Conservation (phyloP, 2,329 filamentous ascomycete species). For the Ophiostoma ips region DNA sequence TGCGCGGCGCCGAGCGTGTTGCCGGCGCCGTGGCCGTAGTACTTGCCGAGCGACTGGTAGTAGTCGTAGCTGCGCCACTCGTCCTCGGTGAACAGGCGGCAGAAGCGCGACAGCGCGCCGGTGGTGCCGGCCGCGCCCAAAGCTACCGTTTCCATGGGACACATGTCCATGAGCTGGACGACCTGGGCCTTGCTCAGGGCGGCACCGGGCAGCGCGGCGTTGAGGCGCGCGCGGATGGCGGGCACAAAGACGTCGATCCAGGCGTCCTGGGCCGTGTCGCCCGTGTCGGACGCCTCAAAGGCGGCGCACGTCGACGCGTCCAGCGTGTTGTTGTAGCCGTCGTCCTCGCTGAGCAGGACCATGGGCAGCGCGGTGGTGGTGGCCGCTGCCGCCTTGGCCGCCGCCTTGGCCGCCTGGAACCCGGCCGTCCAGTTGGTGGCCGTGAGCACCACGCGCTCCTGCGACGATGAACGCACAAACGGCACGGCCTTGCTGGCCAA, state of each 20-base stretch:
- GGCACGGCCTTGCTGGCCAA: conserved; percentile 39
- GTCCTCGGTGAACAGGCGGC: conserved; percentile 52
- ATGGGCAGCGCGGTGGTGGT: conserved; percentile 29
- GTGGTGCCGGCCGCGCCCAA: background rate
- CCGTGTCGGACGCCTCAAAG: conserved; percentile 46
- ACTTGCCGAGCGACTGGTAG: conserved; percentile 66
- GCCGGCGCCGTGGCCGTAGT: conserved; percentile 66
- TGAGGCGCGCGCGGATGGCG: conserved; percentile 54
- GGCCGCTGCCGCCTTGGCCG: background rate
- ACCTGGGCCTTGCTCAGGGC: conserved; percentile 49
- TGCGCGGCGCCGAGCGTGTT: conserved; percentile 71
- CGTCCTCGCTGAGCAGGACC: conserved; percentile 53
- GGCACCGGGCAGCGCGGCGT: conserved; percentile 51
- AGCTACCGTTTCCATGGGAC: conserved; percentile 68
- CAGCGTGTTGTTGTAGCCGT: conserved; percentile 65
- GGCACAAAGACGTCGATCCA: conserved; percentile 54
- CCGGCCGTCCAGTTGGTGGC: conserved; percentile 64
- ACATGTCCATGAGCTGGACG: conserved; percentile 73
- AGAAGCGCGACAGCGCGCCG: conserved; percentile 50
- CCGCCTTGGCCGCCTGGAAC: conserved; percentile 43
- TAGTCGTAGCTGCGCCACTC: conserved; percentile 78
- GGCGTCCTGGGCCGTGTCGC: conserved; percentile 34
- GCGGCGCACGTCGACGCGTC: conserved; percentile 53
- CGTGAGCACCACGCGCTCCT: conserved; percentile 35
- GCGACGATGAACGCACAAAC: conserved; percentile 31